Evolutionary conservation across 495 filamentous ascomycete species (phyloP), one percentile per base, ranked within the genome.

Genomic region (Talaromyces adpressus): DNA sequence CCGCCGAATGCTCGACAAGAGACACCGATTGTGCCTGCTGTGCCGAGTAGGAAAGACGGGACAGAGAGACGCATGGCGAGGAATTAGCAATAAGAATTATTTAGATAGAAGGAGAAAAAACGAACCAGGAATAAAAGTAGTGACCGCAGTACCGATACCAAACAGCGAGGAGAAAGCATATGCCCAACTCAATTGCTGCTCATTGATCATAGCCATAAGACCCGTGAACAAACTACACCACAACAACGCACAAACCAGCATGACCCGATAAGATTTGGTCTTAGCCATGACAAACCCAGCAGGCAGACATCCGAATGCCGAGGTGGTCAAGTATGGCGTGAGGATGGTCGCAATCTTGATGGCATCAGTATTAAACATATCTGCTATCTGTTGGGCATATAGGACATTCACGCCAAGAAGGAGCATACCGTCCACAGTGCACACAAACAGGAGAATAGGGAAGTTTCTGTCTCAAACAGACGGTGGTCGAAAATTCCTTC

Each of bases 1-100:
- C 57, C 57, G 18, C 57, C 57, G 3, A 60, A 41, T 14, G 57
- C 57, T 45, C 57, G 29, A 60, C 29, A 39, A 1, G 57, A n/a
- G 29, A 41, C 32, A 7, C 14, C 36, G 14, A 60, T 25, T 22
- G 57, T 60, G 9, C 29, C 29, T 36, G 57, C 57, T 20, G 57
- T 60, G 23, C 56, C 56, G 56, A 58, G 56, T 2, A 58, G 29
- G 30, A 58, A 58, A 34, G 56, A 58, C 20, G 56, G 56, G 25
- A 58, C 56, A 12, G 56, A 58, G 30, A 58, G 56, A 34, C 25
- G n/a, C 56, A 58, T 58, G 18, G 56, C 56, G 8, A 25, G 1
- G 25, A 25, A 25, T 25, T 25, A 25, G 25, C 25, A 25, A 25
- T 25, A 25, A 3, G 25, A 25, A 25, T 25, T 25, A 25, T 25